A percentile compares a stretch with the other conserved stretches of the same genome.
These are phyloP conservation scores for Candida nanaspora DNA, from an alignment of 805 yeast genomes.

Conservation along the genomic window DNA sequence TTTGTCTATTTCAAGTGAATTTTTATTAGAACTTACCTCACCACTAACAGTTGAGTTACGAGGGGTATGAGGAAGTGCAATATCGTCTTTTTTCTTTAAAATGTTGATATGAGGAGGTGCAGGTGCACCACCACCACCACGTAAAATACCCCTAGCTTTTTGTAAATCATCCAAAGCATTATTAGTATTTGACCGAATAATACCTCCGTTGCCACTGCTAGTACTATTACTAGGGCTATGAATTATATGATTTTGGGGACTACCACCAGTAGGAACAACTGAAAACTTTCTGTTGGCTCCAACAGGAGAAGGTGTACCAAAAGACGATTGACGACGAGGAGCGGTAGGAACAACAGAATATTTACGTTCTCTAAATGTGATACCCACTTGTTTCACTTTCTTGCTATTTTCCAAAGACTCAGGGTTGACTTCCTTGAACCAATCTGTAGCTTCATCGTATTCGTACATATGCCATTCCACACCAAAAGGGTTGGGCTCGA, in stretches of 20 bases:
- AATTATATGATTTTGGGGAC: background rate
- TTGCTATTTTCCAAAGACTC: conserved; percentile 39
- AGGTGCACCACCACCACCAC: background rate
- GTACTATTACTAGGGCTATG: too few species aligned
- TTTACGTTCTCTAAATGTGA: conserved; percentile 61
- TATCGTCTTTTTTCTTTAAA: too few species aligned
- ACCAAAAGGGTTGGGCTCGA: conserved; percentile 93
- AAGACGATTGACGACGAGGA: conserved; percentile 29
- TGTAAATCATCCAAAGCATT: conserved; percentile 10
- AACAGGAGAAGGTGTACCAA: background rate
- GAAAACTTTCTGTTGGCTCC: background rate
- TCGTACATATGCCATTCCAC: conserved; percentile 90
- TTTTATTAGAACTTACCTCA: background rate
- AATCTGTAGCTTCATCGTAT: conserved; percentile 69
- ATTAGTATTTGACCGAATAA: conserved; percentile 7
- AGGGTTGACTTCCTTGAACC: conserved; percentile 62
- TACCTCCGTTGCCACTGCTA: too few species aligned
- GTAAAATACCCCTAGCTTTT: conserved; percentile 15
- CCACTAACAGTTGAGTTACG: background rate
- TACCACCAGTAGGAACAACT: background rate
- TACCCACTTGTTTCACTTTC: conserved; percentile 64
- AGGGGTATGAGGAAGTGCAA: background rate
- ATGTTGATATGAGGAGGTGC: too few species aligned
- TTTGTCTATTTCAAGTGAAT: background rate
- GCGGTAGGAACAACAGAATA: conserved; percentile 75